These are phyloP conservation scores for Podila epigama DNA, from an alignment of 192 early-diverging fungal genomes.

Conservation along the genomic window DNA sequence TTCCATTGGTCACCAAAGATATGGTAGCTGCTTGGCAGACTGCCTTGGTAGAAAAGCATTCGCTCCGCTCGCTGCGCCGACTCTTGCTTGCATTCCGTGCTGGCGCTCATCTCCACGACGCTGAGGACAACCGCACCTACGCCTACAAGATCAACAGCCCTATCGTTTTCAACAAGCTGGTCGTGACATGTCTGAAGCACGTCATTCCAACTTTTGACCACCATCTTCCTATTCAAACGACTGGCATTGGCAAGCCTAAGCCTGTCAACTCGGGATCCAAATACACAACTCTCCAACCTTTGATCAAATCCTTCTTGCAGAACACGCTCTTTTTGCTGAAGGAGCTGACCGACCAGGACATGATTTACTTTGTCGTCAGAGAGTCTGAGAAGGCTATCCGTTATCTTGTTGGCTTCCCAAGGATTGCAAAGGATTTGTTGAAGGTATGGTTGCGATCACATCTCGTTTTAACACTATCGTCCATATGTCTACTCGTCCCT, in stretches of 20 bases:
- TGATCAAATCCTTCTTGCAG: constrained; percentile 85
- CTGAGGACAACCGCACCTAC: constrained; percentile 58
- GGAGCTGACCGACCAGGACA: constrained; percentile 83
- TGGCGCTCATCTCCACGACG: constrained; percentile 78
- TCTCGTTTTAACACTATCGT: too few species aligned
- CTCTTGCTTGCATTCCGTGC: constrained; percentile 87
- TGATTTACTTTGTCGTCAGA: constrained; percentile 85
- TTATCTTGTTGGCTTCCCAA: constrained; percentile 86
- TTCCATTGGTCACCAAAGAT: constrained; percentile 68
- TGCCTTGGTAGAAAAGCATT: constrained; percentile 63
- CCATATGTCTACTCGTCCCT: too few species aligned
- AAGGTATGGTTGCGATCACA: constrained; percentile 69
- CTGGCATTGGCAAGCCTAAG: constrained; percentile 37
- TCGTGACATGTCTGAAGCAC: constrained; percentile 76
- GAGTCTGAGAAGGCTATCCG: constrained; percentile 77
- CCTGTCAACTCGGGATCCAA: constrained; percentile 55
- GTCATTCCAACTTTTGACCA: constrained; percentile 74
- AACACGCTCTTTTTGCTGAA: constrained; percentile 78
- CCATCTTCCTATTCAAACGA: constrained; percentile 57
- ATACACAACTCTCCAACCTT: constrained; percentile 77
- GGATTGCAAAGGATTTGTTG: constrained; percentile 83
- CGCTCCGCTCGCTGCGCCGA: constrained; percentile 72
- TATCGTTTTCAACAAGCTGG: constrained; percentile 80
- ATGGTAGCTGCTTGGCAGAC: constrained; percentile 81
- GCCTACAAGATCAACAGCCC: constrained; percentile 77